Evolutionary conservation across 306 rosid species (phyloP).

Genomic region (Oxytropis ochrocephala): DNA sequence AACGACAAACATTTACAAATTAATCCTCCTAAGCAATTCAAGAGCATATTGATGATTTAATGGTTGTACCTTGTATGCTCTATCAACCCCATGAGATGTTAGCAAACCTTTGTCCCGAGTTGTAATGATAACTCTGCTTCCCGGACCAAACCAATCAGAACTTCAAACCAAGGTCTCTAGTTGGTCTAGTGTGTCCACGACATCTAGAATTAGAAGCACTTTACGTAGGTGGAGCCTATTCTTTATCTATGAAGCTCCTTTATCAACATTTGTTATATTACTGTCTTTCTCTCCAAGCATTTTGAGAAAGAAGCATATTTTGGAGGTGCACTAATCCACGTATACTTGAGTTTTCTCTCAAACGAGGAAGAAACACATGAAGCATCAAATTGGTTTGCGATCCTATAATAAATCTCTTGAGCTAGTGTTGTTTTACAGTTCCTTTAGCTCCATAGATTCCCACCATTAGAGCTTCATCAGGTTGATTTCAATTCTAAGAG

Average conservation of each 20-base stretch:
- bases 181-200: background rate
- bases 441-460: constrained; percentile 23
- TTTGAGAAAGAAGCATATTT: constrained; percentile 12
- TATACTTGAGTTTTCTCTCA: background rate
- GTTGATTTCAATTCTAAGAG: background rate
- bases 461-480: background rate
- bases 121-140: too few species aligned
- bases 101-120: too few species aligned
- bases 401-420: background rate
- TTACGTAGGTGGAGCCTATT: background rate
- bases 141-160: too few species aligned
- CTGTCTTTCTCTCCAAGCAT: background rate
- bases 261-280: background rate
- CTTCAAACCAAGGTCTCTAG: background rate
- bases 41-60: background rate
- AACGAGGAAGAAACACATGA: background rate
- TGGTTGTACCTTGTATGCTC: background rate
- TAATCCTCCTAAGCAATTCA: constrained; percentile 17
- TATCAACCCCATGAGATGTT: too few species aligned
- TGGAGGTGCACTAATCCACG: constrained; percentile 14
- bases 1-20: too few species aligned
- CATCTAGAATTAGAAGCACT: constrained; percentile 20
- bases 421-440: constrained; percentile 18
- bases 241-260: background rate
- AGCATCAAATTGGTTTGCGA: constrained; percentile 7